phyloP scores from a whole-genome alignment of 352 stramenopile species.

The Pythium aquatile region DNA sequence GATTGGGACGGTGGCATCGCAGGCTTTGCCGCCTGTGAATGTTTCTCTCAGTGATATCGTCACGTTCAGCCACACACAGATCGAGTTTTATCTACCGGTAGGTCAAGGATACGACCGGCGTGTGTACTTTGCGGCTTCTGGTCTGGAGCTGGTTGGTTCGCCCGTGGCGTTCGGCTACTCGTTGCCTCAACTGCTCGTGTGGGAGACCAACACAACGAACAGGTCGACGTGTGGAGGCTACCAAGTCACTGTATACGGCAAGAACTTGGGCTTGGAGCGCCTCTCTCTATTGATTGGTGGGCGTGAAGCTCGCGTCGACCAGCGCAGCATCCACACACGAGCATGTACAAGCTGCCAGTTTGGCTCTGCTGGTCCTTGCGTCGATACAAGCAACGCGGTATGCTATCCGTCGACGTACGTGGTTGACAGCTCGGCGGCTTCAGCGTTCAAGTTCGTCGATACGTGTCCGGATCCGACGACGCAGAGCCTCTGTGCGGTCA shows the following conservation, averaged over 20 bases:
- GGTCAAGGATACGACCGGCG: slow-evolving; percentile 46
- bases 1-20: slow-evolving; percentile 16
- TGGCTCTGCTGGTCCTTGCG: slow-evolving; percentile 48
- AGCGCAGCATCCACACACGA: slow-evolving; percentile 34
- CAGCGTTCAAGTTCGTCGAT: slow-evolving; percentile 36
- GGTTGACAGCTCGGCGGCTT: slow-evolving; percentile 7
- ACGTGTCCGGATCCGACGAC: slow-evolving; percentile 29
- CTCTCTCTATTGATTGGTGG: slow-evolving; percentile 49
- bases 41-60: slow-evolving; percentile 40
- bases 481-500: slow-evolving; percentile 35
- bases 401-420: slow-evolving; percentile 53
- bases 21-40: slow-evolving; percentile 28
- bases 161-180: slow-evolving; percentile 46
- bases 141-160: slow-evolving; percentile 32
- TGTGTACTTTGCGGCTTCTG: slow-evolving; percentile 37
- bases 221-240: slow-evolving; percentile 65
- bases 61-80: slow-evolving; percentile 57
- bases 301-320: slow-evolving; percentile 49
- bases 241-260: slow-evolving; percentile 52
- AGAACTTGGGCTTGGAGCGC: slow-evolving; percentile 53
- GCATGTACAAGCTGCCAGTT: slow-evolving; percentile 45
- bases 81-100: slow-evolving; percentile 52
- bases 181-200: slow-evolving; percentile 37
- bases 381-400: slow-evolving; percentile 40
- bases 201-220: slow-evolving; percentile 45